Evolutionary conservation across 805 yeast species (phyloP), one percentile per base, ranked within the genome.

Genomic region (Zygotorulaspora florentina): DNA sequence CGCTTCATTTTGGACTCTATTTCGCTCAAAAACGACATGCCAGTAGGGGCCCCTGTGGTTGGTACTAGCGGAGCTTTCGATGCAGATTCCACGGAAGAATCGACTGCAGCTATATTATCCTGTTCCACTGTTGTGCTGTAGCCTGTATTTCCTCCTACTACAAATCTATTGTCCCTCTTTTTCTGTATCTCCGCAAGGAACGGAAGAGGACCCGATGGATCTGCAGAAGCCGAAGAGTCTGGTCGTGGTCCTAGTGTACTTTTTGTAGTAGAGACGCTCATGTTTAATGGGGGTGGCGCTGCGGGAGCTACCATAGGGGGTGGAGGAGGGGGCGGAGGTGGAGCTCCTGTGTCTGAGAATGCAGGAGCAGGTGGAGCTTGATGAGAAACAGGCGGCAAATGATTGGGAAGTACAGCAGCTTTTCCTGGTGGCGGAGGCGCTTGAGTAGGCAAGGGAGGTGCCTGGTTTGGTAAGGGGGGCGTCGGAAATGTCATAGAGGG

Each of bases 161-260:
- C 76, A 55, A 67, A 66, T 20, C 70, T 53, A 13, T 75, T 78
- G 46, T 72, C 75, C 50, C 81, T 66, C 50, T 72, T 71, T 28
- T 68, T 71, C 53, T 74, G 75, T 43, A 77, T 76, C 48, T 77
- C 75, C 3, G 75, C 72, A 10, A 77, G 62, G 55, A 76, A 76
- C 3, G 81, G 80, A 13, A 75, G 56, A 1, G 75, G 72, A 2
- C 74, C 75, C 9, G 61, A 56, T 45, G 56, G 31, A 20, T 20
- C 25, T 33, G 63, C 48, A 45, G 65, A 50, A 8, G 45, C 30
- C 5, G 54, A 20, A 10, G 50, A 17, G n/a, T 43, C n/a, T 12
- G 47, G 12, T 18, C 8, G 26, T 28, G 18, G 28, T 23, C 17
- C 34, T 20, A 13, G 40, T 6, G 20, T n/a, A 16, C 16, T 16